Percentiles rank a stretch among this genome's conserved stretches.
phyloP scores from a whole-genome alignment of 192 early-diverging fungal genomes.

The Lobosporangium transversale region DNA sequence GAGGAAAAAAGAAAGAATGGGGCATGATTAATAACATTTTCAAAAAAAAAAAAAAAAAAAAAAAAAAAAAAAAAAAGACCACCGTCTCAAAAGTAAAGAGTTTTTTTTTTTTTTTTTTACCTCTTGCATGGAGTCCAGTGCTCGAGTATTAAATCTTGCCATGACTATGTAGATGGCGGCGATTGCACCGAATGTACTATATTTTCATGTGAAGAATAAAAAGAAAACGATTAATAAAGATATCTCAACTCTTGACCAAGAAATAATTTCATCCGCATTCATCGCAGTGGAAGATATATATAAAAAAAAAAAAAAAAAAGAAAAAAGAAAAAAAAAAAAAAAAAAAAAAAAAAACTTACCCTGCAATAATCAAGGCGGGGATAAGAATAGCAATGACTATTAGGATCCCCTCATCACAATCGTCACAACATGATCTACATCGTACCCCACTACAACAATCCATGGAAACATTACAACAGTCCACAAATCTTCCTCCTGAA shows the following conservation, averaged over 20 bases:
- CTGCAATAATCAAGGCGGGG: too few relatives aligned
- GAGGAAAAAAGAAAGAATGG: not conserved
- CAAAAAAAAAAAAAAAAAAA: not conserved
- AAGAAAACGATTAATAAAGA: too few relatives aligned
- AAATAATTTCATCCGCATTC: not conserved
- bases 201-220: not conserved
- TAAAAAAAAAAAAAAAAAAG: not conserved
- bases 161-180: constrained; percentile 14
- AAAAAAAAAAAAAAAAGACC: not conserved
- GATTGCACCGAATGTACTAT: constrained; percentile 23
- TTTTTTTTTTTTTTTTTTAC: constrained; percentile 12
- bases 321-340: not conserved
- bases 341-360: too few relatives aligned
- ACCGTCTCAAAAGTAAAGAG: too few relatives aligned
- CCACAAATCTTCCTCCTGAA: too few relatives aligned
- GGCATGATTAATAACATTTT: not conserved
- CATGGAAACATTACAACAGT: too few relatives aligned
- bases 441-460: too few relatives aligned
- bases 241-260: too few relatives aligned
- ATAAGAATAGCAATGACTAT: too few relatives aligned
- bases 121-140: constrained; percentile 27
- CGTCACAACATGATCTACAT: too few relatives aligned
- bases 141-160: not conserved
- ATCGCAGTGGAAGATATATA: not conserved
- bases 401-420: too few relatives aligned